phyloP scores from a whole-genome alignment of 768 basidiomycete genomes.

The Lactifluus hygrophoroides region DNA sequence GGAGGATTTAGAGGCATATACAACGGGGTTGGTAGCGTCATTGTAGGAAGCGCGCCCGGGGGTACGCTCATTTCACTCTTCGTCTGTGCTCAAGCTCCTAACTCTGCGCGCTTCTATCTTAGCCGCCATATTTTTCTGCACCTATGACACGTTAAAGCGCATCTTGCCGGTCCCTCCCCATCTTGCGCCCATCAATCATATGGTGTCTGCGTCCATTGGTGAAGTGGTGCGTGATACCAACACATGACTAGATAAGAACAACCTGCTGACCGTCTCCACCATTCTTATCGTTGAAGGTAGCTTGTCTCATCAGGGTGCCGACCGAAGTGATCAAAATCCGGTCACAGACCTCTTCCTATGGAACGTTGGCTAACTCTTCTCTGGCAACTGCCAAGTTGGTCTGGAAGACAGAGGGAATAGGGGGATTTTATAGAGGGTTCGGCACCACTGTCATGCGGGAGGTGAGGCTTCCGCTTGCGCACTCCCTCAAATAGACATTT shows the following conservation, averaged over 20 bases:
- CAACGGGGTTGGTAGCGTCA: conserved; percentile 88
- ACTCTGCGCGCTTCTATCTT: neutral
- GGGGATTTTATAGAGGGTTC: conserved; percentile 86
- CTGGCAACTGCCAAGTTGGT: conserved; percentile 49
- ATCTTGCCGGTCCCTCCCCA: conserved; percentile 52
- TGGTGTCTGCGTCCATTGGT: conserved; percentile 42
- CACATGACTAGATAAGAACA: neutral
- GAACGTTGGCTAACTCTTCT: conserved; percentile 46
- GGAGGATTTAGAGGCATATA: conserved; percentile 91
- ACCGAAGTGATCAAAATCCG: conserved; percentile 96
- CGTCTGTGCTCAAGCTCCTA: neutral
- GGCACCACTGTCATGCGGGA: conserved; percentile 67
- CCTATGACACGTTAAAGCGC: conserved; percentile 84
- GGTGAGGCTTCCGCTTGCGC: conserved; percentile 28
- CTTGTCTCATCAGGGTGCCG: conserved; percentile 89
- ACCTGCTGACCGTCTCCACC: conserved; percentile 1
- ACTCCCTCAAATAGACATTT: neutral
- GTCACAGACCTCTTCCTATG: conserved; percentile 78
- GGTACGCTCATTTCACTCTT: conserved; percentile 39
- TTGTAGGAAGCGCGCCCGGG: conserved; percentile 92
- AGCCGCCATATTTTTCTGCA: conserved; percentile 95
- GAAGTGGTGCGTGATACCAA: conserved; percentile 39
- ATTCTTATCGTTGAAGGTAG: conserved; percentile 41
- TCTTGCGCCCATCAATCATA: conserved; percentile 57
- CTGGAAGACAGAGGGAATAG: conserved; percentile 51